Percentiles rank a stretch among this genome's conserved stretches.
Evolutionary conservation across 805 yeast species (phyloP).

Genomic region (Ogataea wickerhamii): DNA sequence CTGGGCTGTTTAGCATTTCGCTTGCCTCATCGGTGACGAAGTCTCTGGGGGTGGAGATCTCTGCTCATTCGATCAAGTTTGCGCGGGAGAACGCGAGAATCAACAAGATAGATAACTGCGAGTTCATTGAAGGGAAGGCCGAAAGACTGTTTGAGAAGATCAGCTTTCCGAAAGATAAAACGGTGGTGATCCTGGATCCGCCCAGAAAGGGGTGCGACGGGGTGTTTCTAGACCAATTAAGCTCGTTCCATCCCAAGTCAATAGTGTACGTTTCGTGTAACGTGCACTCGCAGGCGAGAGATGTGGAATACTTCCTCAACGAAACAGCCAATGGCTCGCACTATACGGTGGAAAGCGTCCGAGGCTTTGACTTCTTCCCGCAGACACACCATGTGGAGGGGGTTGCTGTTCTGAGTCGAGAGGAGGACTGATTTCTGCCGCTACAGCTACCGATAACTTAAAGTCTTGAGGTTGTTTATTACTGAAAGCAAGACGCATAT

Average conservation of each 20-base stretch:
- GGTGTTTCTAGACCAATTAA: constrained; percentile 77
- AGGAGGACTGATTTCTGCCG: constrained; percentile 5
- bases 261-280: constrained; percentile 96
- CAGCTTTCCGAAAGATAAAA: constrained; percentile 68
- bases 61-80: constrained; percentile 85
- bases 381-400: constrained; percentile 59
- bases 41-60: constrained; percentile 91
- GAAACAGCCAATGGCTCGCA: constrained; percentile 57
- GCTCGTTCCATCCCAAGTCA: constrained; percentile 77
- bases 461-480: no score
- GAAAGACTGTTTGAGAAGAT: constrained; percentile 80
- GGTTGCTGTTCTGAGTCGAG: constrained; percentile 41
- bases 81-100: constrained; percentile 77
- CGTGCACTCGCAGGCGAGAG: constrained; percentile 97
- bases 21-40: constrained; percentile 76
- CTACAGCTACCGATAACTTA: no score
- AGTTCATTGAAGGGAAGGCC: constrained; percentile 87
- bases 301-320: constrained; percentile 74
- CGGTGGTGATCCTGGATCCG: constrained; percentile 92
- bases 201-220: constrained; percentile 97
- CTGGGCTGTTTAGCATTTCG: constrained; percentile 84
- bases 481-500: constrained; percentile 2
- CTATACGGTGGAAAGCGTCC: constrained; percentile 74
- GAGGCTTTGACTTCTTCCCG: constrained; percentile 93
- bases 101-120: constrained; percentile 74